Evolutionary conservation across 2,329 filamentous ascomycete genomes (phyloP), one percentile per base, ranked within the genome.

Genomic region (Zymoseptoria passerinii): DNA sequence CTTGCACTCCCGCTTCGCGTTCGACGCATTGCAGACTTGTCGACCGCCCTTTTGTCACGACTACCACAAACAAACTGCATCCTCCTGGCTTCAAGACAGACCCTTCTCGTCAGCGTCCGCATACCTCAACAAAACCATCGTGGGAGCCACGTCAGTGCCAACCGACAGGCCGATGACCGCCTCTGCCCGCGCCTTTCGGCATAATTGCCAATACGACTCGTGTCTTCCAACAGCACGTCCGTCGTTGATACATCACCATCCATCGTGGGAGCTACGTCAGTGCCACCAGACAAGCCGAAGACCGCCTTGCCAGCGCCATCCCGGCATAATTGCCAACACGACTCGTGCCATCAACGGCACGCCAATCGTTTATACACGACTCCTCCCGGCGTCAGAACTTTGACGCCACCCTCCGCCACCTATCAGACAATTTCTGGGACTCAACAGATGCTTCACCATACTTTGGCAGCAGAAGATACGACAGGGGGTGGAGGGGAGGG

Each of bases 291-390:
- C 35, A 40, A 40, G 35, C 35, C 35, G 35, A 40, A 40, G 35
- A 40, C 10, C 35, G 35, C 35, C 29, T 40, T 16, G 35, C 35
- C 35, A 13, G 35, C 35, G 35, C 35, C 35, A 44, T 44, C 35
- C 16, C 35, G 35, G 35, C 35, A 44, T 44, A 44, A 44, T 44
- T 40, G 35, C 35, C 35, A 40, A 29, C 8, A 29, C 28, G 28
- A 29, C 28, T 76, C 1, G 67, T 73, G 2, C 74, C 23, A 23
- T 23, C 23, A 23, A 23, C 23, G 4, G 23, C 23, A 23, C 23
- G 23, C 23, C 23, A 23, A 23, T 23, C 23, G 23, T 23, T 23
- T 23, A 23, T 40, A 16, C 10, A 40, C 10, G 9, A 40, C 16
- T 1, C 35, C 16, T 40, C 35, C 35, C 35, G 35, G 35, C 16